phyloP scores from a whole-genome alignment of 2,329 filamentous ascomycete species.

The Waltergamsia citrina region DNA sequence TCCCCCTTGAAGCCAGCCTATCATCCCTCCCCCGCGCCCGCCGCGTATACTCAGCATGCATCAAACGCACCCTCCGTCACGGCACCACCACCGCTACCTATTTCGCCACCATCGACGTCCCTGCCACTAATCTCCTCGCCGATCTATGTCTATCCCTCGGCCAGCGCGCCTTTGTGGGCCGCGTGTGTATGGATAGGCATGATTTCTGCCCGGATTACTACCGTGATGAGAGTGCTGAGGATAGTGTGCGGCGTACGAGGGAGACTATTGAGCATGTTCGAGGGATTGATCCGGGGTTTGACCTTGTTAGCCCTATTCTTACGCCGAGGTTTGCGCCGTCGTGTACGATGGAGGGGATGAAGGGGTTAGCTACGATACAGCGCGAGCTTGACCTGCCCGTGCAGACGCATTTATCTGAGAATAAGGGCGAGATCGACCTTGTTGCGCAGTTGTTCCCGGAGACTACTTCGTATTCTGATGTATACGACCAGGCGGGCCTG shows the following conservation, averaged over 20 bases:
- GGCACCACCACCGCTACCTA: slow-evolving; percentile 94
- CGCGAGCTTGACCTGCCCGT: slow-evolving; percentile 54
- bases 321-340: slow-evolving; percentile 63
- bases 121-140: slow-evolving; percentile 83
- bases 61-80: slow-evolving; percentile 73
- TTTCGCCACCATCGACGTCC: slow-evolving; percentile 82
- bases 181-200: slow-evolving; percentile 85
- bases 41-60: slow-evolving; percentile 66
- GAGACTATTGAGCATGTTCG: slow-evolving; percentile 56
- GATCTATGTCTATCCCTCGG: slow-evolving; percentile 70
- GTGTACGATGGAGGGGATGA: slow-evolving; percentile 52
- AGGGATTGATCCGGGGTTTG: slow-evolving; percentile 53
- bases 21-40: slow-evolving; percentile 47
- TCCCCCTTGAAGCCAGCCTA: slow-evolving; percentile 80
- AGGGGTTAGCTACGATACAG: slow-evolving; percentile 54
- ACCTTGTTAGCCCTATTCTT: slow-evolving; percentile 67
- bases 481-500: slow-evolving; percentile 68
- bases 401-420: slow-evolving; percentile 90
- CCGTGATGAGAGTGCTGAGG: slow-evolving; percentile 57
- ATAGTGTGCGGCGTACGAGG: slow-evolving; percentile 45
- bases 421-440: slow-evolving; percentile 60
- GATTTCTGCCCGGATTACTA: slow-evolving; percentile 66
- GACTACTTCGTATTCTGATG: slow-evolving; percentile 55
- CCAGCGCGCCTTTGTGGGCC: slow-evolving; percentile 82
- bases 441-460: slow-evolving; percentile 63